Evolutionary conservation across 495 filamentous ascomycete genomes (phyloP).

Genomic region (Talaromyces nanjingensis): DNA sequence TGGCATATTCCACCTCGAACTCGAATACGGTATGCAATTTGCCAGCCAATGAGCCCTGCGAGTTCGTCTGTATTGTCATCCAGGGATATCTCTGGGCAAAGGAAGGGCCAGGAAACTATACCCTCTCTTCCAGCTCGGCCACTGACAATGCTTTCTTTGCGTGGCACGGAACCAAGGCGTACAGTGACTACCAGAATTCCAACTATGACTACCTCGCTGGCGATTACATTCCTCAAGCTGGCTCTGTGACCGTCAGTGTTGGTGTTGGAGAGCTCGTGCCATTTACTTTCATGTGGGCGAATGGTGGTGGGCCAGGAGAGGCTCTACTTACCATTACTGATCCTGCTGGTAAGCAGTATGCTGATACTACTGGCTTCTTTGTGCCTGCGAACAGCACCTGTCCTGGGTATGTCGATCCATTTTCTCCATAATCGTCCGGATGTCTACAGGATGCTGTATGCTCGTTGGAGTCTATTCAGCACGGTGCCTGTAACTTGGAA

Average conservation of each 20-base stretch:
- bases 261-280: conserved; percentile 2
- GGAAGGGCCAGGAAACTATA: conserved; percentile 5
- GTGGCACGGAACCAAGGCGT: conserved; percentile 8
- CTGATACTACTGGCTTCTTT: conserved; percentile 6
- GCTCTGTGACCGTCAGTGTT: conserved; percentile 1
- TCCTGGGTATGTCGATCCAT: conserved; percentile 6
- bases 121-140: not conserved
- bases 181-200: conserved; percentile 7
- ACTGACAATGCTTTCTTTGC: conserved; percentile 7
- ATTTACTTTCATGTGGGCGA: conserved; percentile 3
- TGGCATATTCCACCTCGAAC: not conserved
- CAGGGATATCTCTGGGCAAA: conserved; percentile 8
- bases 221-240: not conserved
- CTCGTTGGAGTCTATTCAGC: not conserved
- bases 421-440: conserved; percentile 2
- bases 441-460: not conserved
- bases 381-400: conserved; percentile 9
- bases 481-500: not conserved
- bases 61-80: not conserved
- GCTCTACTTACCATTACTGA: conserved; percentile 1
- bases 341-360: conserved; percentile 1
- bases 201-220: conserved; percentile 8
- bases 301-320: conserved; percentile 7
- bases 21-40: not conserved
- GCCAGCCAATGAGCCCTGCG: not conserved